phyloP scores from a whole-genome alignment of 495 filamentous ascomycete species.

The Lophiotrema nucula region DNA sequence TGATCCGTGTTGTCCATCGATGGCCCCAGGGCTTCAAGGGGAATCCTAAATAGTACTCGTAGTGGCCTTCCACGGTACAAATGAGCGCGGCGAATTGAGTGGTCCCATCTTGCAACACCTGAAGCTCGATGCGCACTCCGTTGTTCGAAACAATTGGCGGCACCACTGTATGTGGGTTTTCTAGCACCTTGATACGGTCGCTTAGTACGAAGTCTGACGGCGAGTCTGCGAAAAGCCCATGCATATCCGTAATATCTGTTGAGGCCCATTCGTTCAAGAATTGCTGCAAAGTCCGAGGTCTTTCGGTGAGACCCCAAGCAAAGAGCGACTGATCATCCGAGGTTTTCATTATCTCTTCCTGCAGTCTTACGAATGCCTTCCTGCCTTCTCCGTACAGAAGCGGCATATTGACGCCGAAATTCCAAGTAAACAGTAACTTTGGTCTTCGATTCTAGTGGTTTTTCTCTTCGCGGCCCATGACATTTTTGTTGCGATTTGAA shows the following conservation, averaged over 20 bases:
- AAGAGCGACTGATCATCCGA: constrained; percentile 4
- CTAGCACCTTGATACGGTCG: background rate
- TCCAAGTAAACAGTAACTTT: constrained; percentile 24
- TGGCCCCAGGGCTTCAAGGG: background rate
- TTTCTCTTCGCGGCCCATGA: constrained; percentile 18
- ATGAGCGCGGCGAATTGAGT: background rate
- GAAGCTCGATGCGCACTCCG: background rate
- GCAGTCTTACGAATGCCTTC: constrained; percentile 18
- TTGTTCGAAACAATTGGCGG: background rate
- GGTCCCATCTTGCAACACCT: background rate
- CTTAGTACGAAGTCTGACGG: background rate
- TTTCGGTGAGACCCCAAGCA: constrained; percentile 4
- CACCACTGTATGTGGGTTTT: background rate
- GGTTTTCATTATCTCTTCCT: constrained; percentile 25
- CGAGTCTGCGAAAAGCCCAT: background rate
- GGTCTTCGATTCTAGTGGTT: constrained; percentile 21
- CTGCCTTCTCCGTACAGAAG: constrained; percentile 25
- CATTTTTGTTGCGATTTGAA: constrained; percentile 11
- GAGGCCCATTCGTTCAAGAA: background rate
- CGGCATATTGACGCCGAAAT: constrained; percentile 27
- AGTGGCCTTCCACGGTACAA: background rate
- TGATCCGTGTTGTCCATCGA: background rate
- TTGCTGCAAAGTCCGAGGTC: background rate
- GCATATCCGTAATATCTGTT: background rate
- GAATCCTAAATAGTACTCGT: background rate